Percentiles rank a stretch among this genome's conserved stretches.
Conservation (phyloP, 345 rosid species). For the Lumnitzera racemosa region DNA sequence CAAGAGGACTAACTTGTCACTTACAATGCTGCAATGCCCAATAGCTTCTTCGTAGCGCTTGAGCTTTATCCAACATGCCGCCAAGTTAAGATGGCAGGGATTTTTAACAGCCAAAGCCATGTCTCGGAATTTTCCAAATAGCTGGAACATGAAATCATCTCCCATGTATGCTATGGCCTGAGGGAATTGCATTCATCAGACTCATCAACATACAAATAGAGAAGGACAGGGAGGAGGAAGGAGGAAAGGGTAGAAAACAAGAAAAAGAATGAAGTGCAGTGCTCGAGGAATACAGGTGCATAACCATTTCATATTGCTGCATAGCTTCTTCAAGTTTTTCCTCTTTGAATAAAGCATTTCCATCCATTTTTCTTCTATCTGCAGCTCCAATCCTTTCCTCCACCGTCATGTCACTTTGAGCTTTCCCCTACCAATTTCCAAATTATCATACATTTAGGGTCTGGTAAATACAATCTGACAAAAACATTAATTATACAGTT, state of each 20-base stretch:
- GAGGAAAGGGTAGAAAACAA: background rate
- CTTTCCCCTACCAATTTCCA: slow-evolving; percentile 53
- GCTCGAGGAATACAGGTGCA: slow-evolving; percentile 18
- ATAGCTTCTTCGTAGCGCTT: slow-evolving; percentile 78
- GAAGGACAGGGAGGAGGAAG: slow-evolving; percentile 3
- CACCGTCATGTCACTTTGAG: slow-evolving; percentile 94
- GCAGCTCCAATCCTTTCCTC: slow-evolving; percentile 95
- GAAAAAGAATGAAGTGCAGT: background rate
- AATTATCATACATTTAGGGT: background rate
- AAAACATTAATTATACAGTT: background rate
- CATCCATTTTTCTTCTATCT: slow-evolving; percentile 90
- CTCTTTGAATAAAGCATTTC: slow-evolving; percentile 70
- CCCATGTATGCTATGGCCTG: slow-evolving; percentile 95
- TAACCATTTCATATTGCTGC: slow-evolving; percentile 98
- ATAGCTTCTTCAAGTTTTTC: slow-evolving; percentile 89
- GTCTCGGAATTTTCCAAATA: slow-evolving; percentile 90
- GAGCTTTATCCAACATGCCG: slow-evolving; percentile 86
- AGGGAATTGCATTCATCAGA: slow-evolving; percentile 10
- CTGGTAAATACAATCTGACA: background rate
- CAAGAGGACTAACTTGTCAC: slow-evolving; percentile 7
- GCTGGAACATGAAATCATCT: slow-evolving; percentile 95
- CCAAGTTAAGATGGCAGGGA: slow-evolving; percentile 93
- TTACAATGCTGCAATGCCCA: slow-evolving; percentile 75
- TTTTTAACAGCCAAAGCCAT: slow-evolving; percentile 98
- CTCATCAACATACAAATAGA: background rate